A percentile compares a stretch with the other conserved stretches of the same genome.
phyloP scores from a whole-genome alignment of 2,329 filamentous ascomycete species.

The Nemania sp. region DNA sequence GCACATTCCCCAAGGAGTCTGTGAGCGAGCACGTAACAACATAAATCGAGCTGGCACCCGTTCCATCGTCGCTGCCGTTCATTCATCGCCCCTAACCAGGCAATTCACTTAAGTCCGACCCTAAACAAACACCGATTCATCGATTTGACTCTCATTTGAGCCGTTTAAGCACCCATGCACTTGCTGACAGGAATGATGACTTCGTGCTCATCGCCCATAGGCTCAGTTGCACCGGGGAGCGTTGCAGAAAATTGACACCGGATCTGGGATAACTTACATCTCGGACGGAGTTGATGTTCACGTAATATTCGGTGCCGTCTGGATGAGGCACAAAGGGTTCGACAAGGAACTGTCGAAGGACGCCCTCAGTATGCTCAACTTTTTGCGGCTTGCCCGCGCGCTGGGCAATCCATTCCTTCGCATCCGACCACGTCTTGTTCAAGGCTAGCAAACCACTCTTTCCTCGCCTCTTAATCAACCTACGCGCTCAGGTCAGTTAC shows the following conservation, averaged over 20 bases:
- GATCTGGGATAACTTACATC: constrained; percentile 72
- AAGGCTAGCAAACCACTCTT: constrained; percentile 96
- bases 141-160: neutral
- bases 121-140: too few relatives aligned
- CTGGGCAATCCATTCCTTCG: constrained; percentile 89
- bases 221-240: constrained; percentile 21
- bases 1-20: constrained; percentile 25
- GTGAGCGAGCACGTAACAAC: constrained; percentile 31
- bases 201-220: constrained; percentile 10
- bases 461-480: constrained; percentile 97
- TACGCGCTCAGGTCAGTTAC: neutral
- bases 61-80: constrained; percentile 3
- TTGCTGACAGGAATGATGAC: constrained; percentile 18
- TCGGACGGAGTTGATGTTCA: constrained; percentile 99
- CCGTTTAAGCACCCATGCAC: constrained; percentile 13
- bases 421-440: constrained; percentile 97
- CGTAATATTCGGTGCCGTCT: constrained; percentile 96
- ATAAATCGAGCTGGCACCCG: constrained; percentile 11
- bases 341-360: constrained; percentile 92
- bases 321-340: constrained; percentile 98
- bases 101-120: too few relatives aligned
- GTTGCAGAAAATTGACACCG: constrained; percentile 13
- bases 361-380: constrained; percentile 89
- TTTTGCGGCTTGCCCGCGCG: constrained; percentile 89
- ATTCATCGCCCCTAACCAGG: neutral